These are phyloP conservation scores for Camptophora hylomeconis DNA, from an alignment of 2,329 filamentous ascomycete species.

Conservation along the genomic window DNA sequence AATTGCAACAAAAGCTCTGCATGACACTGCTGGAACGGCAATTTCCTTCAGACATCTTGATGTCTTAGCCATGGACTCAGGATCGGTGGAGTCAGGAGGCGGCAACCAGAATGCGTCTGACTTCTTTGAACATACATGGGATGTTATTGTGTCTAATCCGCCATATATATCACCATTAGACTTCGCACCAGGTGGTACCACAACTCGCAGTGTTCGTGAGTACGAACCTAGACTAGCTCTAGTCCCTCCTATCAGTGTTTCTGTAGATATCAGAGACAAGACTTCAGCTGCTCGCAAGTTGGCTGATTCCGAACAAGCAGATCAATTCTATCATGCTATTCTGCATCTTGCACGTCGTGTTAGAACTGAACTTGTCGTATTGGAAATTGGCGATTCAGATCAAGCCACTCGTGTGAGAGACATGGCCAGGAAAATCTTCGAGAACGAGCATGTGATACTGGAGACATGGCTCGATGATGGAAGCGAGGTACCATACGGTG, in stretches of 20 bases:
- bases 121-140: conserved; percentile 22
- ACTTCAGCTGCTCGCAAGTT: conserved; percentile 1
- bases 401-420: conserved; percentile 54
- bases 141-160: conserved; percentile 76
- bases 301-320: conserved; percentile 20
- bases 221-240: conserved; percentile 73
- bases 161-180: conserved; percentile 66
- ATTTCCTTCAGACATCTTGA: conserved; percentile 37
- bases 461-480: conserved; percentile 15
- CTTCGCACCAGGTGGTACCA: conserved; percentile 47
- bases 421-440: conserved; percentile 3
- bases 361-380: conserved; percentile 43
- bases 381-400: conserved; percentile 58
- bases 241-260: conserved; percentile 30
- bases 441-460: conserved; percentile 1
- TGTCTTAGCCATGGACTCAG: conserved; percentile 20
- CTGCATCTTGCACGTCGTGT: conserved; percentile 41
- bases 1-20: conserved; percentile 19
- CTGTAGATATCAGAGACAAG: conserved; percentile 21
- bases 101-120: no score
- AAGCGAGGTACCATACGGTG: background rate
- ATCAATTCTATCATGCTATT: conserved; percentile 57
- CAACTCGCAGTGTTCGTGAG: conserved; percentile 56
- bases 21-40: conserved; percentile 19
- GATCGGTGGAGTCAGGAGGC: no score